phyloP scores from a whole-genome alignment of 805 yeast species.

The Lipomyces lipofer region DNA sequence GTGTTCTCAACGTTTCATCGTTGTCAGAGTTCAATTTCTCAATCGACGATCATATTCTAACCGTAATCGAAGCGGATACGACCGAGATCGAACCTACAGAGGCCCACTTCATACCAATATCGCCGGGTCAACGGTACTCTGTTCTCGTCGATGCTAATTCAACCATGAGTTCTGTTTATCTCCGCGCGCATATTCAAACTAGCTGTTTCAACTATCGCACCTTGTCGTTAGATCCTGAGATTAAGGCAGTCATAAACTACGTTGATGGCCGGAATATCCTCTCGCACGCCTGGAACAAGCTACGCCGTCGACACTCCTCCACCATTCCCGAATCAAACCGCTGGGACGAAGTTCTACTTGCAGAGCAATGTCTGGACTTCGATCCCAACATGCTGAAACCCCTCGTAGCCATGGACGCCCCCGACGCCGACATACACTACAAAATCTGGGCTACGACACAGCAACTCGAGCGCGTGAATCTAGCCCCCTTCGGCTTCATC shows the following conservation, averaged over 20 bases:
- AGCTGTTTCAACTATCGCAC: constrained; percentile 19
- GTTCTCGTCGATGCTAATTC: constrained; percentile 23
- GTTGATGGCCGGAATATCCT: background rate
- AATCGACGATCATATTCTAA: constrained; percentile 21
- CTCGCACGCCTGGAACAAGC: background rate
- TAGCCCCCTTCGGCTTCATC: constrained; percentile 42
- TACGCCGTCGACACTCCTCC: background rate
- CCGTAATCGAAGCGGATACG: constrained; percentile 27
- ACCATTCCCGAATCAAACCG: background rate
- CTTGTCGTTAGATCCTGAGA: constrained; percentile 6
- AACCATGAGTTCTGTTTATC: constrained; percentile 1
- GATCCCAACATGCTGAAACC: constrained; percentile 8
- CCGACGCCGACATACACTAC: constrained; percentile 7
- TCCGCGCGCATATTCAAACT: constrained; percentile 20
- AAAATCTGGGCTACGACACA: constrained; percentile 11
- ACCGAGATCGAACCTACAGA: constrained; percentile 13
- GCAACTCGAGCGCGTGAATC: constrained; percentile 21
- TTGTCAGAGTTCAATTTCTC: constrained; percentile 22
- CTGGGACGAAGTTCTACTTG: constrained; percentile 12
- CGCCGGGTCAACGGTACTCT: constrained; percentile 30
- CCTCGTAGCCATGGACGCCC: background rate
- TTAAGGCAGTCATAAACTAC: constrained; percentile 7
- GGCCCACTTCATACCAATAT: constrained; percentile 7
- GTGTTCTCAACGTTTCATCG: constrained; percentile 23
- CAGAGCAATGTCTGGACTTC: constrained; percentile 18